phyloP scores from a whole-genome alignment of 805 yeast genomes.

The Candida yuanshanica region DNA sequence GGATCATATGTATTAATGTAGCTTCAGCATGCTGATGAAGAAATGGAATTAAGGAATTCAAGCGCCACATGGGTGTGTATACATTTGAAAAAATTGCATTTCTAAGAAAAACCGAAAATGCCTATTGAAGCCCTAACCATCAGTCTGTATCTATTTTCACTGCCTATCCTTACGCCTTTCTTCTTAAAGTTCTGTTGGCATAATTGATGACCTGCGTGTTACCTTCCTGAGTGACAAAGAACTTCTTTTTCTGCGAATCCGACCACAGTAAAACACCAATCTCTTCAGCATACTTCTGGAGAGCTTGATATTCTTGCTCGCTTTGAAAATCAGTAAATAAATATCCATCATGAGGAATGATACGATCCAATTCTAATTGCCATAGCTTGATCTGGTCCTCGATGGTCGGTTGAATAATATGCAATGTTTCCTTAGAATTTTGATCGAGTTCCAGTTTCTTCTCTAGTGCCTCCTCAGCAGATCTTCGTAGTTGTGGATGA shows the following conservation, averaged over 20 bases:
- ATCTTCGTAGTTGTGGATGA: constrained; percentile 80
- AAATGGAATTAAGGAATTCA: too few relatives aligned
- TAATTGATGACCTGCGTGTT: constrained; percentile 86
- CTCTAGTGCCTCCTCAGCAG: constrained; percentile 63
- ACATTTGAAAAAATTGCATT: too few relatives aligned
- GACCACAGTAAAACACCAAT: constrained; percentile 91
- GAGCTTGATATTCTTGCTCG: constrained; percentile 66
- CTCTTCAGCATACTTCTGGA: constrained; percentile 77
- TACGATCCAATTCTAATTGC: constrained; percentile 94
- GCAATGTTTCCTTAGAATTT: constrained; percentile 44
- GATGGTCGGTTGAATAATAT: constrained; percentile 89
- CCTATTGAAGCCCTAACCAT: too few relatives aligned
- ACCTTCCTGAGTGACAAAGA: constrained; percentile 87
- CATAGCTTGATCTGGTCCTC: constrained; percentile 92
- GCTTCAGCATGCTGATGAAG: too few relatives aligned
- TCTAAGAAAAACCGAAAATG: too few relatives aligned
- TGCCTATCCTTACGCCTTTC: constrained; percentile 12
- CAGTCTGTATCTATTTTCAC: too few relatives aligned
- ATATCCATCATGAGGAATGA: constrained; percentile 80
- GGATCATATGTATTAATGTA: too few relatives aligned
- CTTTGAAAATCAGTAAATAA: constrained; percentile 80
- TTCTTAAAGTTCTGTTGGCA: constrained; percentile 58
- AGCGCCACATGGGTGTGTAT: too few relatives aligned
- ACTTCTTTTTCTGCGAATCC: constrained; percentile 58
- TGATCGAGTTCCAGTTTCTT: constrained; percentile 58